Base-by-base conservation (phyloP, 441 rosid species). In the Croton setiger region DNA sequence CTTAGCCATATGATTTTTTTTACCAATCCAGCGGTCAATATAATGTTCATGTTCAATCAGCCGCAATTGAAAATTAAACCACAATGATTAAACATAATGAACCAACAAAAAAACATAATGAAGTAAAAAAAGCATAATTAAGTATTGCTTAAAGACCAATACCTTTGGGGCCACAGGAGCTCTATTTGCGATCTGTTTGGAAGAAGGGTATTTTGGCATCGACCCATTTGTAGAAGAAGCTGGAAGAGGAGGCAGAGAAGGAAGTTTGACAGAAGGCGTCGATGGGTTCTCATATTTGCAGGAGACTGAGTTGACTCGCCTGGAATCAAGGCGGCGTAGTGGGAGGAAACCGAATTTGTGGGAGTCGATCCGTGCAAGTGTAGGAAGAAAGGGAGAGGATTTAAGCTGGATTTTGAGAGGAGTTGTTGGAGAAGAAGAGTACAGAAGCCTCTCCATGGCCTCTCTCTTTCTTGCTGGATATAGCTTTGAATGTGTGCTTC, bases 381-480 rank as follows among this genome's bases (percentile, higher is more conserved):
- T 81, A 64, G 86, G 78, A 45, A 80, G 81, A 41, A 71, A 74
- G 48, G 85, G 76, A 35, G 75, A 75, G 68, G 83, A 63, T 69
- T 63, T 84, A 18, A 47, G 73, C 17, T 58, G 63, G 57, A 72
- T 35, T 74, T 80, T 84, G 67, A 77, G 67, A 68, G 60, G 79
- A 13, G 82, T 67, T 7, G 82, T 67, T 7, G 96, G 80, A 61
- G 92, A 84, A 39, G 94, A 78, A 33, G 92, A 81, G 71, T 83
- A 86, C 0, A 89, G 87, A 83, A 93, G 95, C 95, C 97, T 86
- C 66, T 91, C 98, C 98, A 93, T 93, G 83, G 88, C 82, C 79
- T 78, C 82, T 70, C 51, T 67, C 58, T 21, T 49, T 61, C 64
- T 68, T n/a, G n/a, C 72, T 55, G 67, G 48, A 57, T 41, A 51